A percentile compares a stretch with the other conserved stretches of the same genome.
These are phyloP conservation scores for Peronospora belbahrii DNA, from an alignment of 352 stramenopile species.

Conservation along the genomic window DNA sequence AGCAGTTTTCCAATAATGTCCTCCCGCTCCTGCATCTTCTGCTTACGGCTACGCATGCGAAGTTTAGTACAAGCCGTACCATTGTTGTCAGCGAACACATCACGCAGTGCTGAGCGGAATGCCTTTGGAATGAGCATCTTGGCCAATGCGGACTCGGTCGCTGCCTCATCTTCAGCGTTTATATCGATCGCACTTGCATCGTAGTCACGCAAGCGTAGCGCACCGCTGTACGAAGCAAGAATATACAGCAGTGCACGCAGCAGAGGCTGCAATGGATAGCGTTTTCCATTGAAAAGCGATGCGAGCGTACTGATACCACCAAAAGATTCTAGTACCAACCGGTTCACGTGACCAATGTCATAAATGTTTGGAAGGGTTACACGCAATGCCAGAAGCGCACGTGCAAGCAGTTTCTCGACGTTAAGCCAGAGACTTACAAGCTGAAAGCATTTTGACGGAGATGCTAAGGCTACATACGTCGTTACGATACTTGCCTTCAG, in stretches of 20 bases:
- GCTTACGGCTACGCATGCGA: slow-evolving; percentile 41
- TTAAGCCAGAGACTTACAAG: slow-evolving; percentile 45
- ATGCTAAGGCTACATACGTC: slow-evolving; percentile 41
- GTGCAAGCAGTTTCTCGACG: slow-evolving; percentile 40
- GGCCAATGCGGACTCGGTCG: slow-evolving; percentile 57
- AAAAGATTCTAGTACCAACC: slow-evolving; percentile 54
- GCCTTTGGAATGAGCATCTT: slow-evolving; percentile 57
- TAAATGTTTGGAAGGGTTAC: slow-evolving; percentile 34
- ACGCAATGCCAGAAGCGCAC: slow-evolving; percentile 31
- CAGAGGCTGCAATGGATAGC: slow-evolving; percentile 37
- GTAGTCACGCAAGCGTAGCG: slow-evolving; percentile 31
- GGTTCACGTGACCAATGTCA: slow-evolving; percentile 36
- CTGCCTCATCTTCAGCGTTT: slow-evolving; percentile 71
- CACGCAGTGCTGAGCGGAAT: slow-evolving; percentile 49
- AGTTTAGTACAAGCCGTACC: slow-evolving; percentile 14
- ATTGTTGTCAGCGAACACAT: slow-evolving; percentile 35
- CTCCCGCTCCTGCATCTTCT: slow-evolving; percentile 44
- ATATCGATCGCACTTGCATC: slow-evolving; percentile 52
- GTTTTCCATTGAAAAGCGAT: slow-evolving; percentile 52
- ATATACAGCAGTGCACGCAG: slow-evolving; percentile 60
- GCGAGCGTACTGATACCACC: slow-evolving; percentile 48
- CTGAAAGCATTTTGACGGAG: slow-evolving; percentile 37
- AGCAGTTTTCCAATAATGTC: slow-evolving; percentile 50
- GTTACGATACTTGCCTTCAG: slow-evolving; percentile 49
- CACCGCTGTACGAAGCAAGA: slow-evolving; percentile 40